Base-by-base conservation (phyloP, 148 eudicot genomes). In the Persicaria tinctoria region DNA sequence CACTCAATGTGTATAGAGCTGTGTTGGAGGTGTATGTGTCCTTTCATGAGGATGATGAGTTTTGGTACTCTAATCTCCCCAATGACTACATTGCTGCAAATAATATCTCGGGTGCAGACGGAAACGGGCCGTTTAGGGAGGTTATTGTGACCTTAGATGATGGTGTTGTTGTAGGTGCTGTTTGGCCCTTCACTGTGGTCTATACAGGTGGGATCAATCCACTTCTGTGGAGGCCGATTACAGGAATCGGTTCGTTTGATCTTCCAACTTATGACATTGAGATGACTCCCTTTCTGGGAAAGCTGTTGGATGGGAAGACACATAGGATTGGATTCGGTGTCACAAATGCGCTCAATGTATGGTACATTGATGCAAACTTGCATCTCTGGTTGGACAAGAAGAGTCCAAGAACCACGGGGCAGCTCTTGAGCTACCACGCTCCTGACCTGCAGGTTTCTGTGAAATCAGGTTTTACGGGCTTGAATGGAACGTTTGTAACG, bases 151-250 rank as follows among this genome's bases (percentile, higher is more conserved):
- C 77, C 51, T 64, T 94, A 69, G 98, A 94, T 77, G 88, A 79
- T 55, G 63, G 51, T 11, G 75, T 86, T 45, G 32, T 70, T 47
- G 86, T 90, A 23, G 98, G 98, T 3, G 89, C 93, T 45, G 78
- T 93, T 76, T 93, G 91, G 85, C 98, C 98, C 49, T 91, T 94
- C 68, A 92, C 92, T 46, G 98, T 94, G 75, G 78, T 94, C 32
- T 90, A 81, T 64, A 94, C 97, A 7, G 98, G 98, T 9, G 98
- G 97, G 0, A 76, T 91, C 44, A 91, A 94, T 80, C 98, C 98
- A 45, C 87, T 94, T 10, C 80, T 94, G n/a, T 94, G 98, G 98
- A 88, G 93, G 45, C 98, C 98, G 0, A 91, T 94, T 27, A 85
- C 84, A 5, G 96, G 83, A 3, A 91, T 94, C 75, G 97, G 97